Percentiles rank a stretch among this genome's conserved stretches.
Conservation (phyloP, 2,329 filamentous ascomycete species). For the Ilyonectria destructans region DNA sequence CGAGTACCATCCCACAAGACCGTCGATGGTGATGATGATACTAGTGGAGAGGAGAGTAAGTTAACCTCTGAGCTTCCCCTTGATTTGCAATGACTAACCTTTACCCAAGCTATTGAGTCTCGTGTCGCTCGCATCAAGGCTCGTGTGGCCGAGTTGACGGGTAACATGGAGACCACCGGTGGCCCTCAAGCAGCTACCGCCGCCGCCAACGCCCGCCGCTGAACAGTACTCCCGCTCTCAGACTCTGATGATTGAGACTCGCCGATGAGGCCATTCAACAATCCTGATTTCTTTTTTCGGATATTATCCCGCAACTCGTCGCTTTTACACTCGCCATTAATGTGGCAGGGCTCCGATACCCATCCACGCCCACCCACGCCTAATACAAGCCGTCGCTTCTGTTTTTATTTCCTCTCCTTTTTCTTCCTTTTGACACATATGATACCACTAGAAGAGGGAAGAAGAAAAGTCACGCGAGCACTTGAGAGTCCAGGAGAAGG, state of each 20-base stretch:
- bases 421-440: slow-evolving; percentile 47
- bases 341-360: slow-evolving; percentile 30
- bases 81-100: slow-evolving; percentile 42
- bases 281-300: slow-evolving; percentile 30
- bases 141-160: slow-evolving; percentile 93
- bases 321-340: slow-evolving; percentile 35
- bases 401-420: slow-evolving; percentile 42
- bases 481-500: slow-evolving; percentile 38
- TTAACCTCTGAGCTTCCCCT: slow-evolving; percentile 47
- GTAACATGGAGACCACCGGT: slow-evolving; percentile 78
- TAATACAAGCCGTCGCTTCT: slow-evolving; percentile 48
- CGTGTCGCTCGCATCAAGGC: slow-evolving; percentile 98
- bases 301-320: slow-evolving; percentile 37
- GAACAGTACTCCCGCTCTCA: slow-evolving; percentile 19
- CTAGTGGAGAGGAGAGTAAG: slow-evolving; percentile 96
- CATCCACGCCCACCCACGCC: slow-evolving; percentile 38
- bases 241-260: slow-evolving; percentile 17
- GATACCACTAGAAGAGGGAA: slow-evolving; percentile 53
- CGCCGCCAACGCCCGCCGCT: slow-evolving; percentile 40
- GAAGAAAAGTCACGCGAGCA: slow-evolving; percentile 45
- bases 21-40: slow-evolving; percentile 83
- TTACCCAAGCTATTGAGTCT: slow-evolving; percentile 86
- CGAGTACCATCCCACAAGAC: slow-evolving; percentile 71
- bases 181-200: slow-evolving; percentile 52
- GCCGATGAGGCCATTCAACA: slow-evolving; percentile 20